Percentiles rank a stretch among this genome's conserved stretches.
These are phyloP conservation scores for Escovopsis weberi DNA, from an alignment of 2,329 filamentous ascomycete genomes.

Conservation along the genomic window DNA sequence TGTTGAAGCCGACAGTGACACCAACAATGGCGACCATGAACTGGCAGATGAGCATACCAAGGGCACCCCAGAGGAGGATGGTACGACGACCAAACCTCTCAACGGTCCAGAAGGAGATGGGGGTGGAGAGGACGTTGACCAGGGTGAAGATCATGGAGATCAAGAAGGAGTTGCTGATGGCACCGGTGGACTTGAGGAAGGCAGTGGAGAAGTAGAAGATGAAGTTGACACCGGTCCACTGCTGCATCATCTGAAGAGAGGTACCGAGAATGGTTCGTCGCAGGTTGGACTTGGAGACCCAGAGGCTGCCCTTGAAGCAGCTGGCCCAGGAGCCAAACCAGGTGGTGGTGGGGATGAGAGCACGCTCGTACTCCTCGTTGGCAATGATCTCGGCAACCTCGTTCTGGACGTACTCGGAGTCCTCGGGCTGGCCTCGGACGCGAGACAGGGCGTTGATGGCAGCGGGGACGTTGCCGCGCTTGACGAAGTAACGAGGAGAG, in stretches of 20 bases:
- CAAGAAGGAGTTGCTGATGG: slow-evolving; percentile 65
- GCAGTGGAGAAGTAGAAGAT: slow-evolving; percentile 80
- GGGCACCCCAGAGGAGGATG: slow-evolving; percentile 63
- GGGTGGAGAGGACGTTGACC: slow-evolving; percentile 77
- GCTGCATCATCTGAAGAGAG: slow-evolving; percentile 69
- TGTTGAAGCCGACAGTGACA: slow-evolving; percentile 42
- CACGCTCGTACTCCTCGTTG: slow-evolving; percentile 75
- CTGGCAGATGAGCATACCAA: slow-evolving; percentile 75
- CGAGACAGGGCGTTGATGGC: slow-evolving; percentile 49
- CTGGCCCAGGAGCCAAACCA: slow-evolving; percentile 56
- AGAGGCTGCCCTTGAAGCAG: slow-evolving; percentile 52
- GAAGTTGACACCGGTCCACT: slow-evolving; percentile 82
- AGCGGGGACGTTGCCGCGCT: slow-evolving; percentile 52
- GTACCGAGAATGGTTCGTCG: slow-evolving; percentile 58
- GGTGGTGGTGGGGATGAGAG: slow-evolving; percentile 47
- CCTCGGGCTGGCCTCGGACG: slow-evolving; percentile 58
- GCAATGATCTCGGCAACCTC: slow-evolving; percentile 78
- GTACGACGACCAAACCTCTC: slow-evolving; percentile 69
- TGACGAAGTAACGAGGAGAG: slow-evolving; percentile 75
- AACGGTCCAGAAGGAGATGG: slow-evolving; percentile 74
- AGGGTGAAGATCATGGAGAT: slow-evolving; percentile 76
- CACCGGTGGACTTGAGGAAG: slow-evolving; percentile 67
- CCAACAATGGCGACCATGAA: slow-evolving; percentile 73
- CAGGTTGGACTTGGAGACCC: slow-evolving; percentile 48
- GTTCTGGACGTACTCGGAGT: slow-evolving; percentile 60